Percentiles rank a stretch among this genome's conserved stretches.
phyloP scores from a whole-genome alignment of 768 basidiomycete species.

The Panaeolus cyanescens region DNA sequence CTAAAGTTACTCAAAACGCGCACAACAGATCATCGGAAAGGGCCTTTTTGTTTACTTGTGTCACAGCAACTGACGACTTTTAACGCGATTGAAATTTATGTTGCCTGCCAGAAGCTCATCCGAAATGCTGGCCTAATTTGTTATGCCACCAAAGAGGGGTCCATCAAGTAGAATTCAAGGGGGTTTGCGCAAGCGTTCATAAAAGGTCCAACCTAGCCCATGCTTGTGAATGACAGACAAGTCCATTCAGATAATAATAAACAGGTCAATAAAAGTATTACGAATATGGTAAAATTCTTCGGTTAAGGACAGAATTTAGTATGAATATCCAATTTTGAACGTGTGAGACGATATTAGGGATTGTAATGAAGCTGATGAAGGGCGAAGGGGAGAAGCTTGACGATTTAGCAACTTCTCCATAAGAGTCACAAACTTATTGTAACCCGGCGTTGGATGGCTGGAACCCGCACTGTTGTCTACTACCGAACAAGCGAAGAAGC shows the following conservation, averaged over 20 bases:
- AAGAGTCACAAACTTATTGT: neutral
- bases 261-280: neutral
- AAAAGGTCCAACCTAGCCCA: neutral
- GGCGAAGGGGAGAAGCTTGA: slow-evolving; percentile 1
- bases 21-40: neutral
- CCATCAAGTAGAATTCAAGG: too few relatives aligned
- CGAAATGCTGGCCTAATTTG: neutral
- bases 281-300: neutral
- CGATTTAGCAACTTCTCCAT: neutral
- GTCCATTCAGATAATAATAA: too few relatives aligned
- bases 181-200: neutral
- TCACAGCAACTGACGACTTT: neutral
- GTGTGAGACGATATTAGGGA: neutral
- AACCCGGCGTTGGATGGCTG: neutral
- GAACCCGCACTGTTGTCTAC: slow-evolving; percentile 1
- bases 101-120: too few relatives aligned
- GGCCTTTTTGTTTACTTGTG: neutral
- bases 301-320: neutral
- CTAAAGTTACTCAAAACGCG: neutral
- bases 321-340: slow-evolving; percentile 1
- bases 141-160: neutral
- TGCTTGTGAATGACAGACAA: neutral
- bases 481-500: slow-evolving; percentile 2
- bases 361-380: neutral
- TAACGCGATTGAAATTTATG: neutral